Percentiles rank a stretch among this genome's conserved stretches.
These are phyloP conservation scores for Macrophomina tecta DNA, from an alignment of 2,329 filamentous ascomycete species.

Conservation along the genomic window DNA sequence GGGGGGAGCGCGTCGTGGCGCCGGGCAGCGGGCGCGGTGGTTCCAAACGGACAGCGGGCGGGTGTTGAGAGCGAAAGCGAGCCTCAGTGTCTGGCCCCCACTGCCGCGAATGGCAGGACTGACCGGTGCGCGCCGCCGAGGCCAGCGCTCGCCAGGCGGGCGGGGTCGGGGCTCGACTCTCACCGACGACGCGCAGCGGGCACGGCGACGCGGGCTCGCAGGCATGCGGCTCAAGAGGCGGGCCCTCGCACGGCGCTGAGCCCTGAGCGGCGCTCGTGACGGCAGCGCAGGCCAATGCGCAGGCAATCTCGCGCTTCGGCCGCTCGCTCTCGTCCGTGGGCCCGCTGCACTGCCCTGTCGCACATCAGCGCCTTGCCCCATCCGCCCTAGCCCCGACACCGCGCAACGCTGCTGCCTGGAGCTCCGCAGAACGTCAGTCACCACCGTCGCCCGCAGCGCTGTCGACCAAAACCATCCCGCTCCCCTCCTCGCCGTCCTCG, in stretches of 20 bases:
- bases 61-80: conserved; percentile 4
- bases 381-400: not conserved
- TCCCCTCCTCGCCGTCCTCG: conserved; percentile 10
- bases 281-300: not conserved
- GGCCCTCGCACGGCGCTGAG: not conserved
- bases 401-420: conserved; percentile 17
- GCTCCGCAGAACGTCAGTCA: conserved; percentile 13
- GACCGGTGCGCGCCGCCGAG: not conserved
- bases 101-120: not conserved
- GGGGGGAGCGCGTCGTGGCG: not conserved
- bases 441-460: not conserved
- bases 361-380: not conserved
- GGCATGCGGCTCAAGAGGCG: conserved; percentile 19
- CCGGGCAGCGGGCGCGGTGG: conserved; percentile 1
- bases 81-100: conserved; percentile 17
- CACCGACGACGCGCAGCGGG: conserved; percentile 2
- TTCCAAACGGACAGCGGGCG: conserved; percentile 17
- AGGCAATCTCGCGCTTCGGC: conserved; percentile 10
- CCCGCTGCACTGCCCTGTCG: conserved; percentile 17
- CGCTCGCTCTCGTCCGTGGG: conserved; percentile 13
- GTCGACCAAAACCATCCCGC: conserved; percentile 26
- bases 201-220: not conserved
- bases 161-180: not conserved
- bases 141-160: not conserved
- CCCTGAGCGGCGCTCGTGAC: conserved; percentile 7